Conservation (phyloP, 106 monocot species). For the Dendrobium catenatum region DNA sequence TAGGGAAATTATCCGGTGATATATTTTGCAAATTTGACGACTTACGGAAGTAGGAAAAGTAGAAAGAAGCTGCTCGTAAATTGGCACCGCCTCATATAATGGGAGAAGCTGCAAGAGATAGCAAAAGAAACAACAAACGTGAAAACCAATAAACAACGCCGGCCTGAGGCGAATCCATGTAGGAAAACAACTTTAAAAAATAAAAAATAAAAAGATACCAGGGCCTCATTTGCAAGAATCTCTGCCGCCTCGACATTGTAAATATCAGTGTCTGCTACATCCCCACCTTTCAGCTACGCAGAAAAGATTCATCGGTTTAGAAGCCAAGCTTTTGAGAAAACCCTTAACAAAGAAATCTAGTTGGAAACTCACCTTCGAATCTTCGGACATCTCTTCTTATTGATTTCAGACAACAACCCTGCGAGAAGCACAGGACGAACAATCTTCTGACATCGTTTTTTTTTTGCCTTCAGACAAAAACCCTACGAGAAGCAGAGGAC, state of each 20-base stretch:
- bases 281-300: not conserved
- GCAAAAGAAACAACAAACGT: not conserved
- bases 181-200: too few relatives aligned
- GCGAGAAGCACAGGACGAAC: too few relatives aligned
- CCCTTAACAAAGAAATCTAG: not conserved
- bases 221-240: slow-evolving; percentile 76
- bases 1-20: not conserved
- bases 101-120: slow-evolving; percentile 48
- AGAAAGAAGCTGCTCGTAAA: slow-evolving; percentile 81
- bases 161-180: not conserved
- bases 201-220: slow-evolving; percentile 21
- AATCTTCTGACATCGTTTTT: too few relatives aligned
- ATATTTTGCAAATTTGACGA: not conserved
- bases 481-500: too few relatives aligned
- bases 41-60: slow-evolving; percentile 89
- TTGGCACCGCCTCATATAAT: slow-evolving; percentile 59
- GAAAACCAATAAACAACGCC: not conserved
- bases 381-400: not conserved
- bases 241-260: slow-evolving; percentile 89
- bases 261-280: slow-evolving; percentile 22
- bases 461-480: too few relatives aligned
- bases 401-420: not conserved
- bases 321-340: not conserved
- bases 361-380: not conserved
- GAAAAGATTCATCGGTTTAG: slow-evolving; percentile 5